Conservation (phyloP, 371 early-diverging fungal species). For the Mortierella sp. region DNA sequence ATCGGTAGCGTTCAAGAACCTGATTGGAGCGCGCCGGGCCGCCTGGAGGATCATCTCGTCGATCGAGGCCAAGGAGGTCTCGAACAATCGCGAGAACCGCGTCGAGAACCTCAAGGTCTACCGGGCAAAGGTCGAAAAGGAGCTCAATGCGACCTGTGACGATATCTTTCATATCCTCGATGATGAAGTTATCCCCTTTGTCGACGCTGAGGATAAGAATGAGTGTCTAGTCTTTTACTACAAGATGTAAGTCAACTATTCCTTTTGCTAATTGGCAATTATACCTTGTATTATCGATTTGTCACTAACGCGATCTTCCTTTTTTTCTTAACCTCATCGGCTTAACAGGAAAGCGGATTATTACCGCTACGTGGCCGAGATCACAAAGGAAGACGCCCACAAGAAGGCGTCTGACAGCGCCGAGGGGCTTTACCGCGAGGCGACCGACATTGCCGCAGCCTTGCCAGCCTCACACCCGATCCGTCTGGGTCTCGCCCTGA, state of each 20-base stretch:
- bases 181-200: constrained; percentile 75
- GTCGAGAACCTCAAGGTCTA: constrained; percentile 80
- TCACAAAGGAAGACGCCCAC: constrained; percentile 78
- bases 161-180: constrained; percentile 87
- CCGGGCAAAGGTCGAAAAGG: constrained; percentile 82
- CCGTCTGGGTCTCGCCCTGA: constrained; percentile 90
- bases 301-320: neutral
- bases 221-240: constrained; percentile 92
- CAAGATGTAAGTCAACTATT: constrained; percentile 79
- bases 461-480: constrained; percentile 88
- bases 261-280: neutral
- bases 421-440: constrained; percentile 85
- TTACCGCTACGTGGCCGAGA: constrained; percentile 94
- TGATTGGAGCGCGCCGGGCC: constrained; percentile 96
- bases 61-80: constrained; percentile 92
- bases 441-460: constrained; percentile 80
- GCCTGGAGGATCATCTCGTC: constrained; percentile 97
- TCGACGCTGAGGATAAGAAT: constrained; percentile 68
- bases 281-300: neutral
- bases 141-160: constrained; percentile 83
- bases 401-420: constrained; percentile 78
- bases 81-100: constrained; percentile 77
- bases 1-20: constrained; percentile 98
- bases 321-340: neutral
- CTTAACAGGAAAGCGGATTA: constrained; percentile 88